These are phyloP conservation scores for Symbiodinium natans DNA, from an alignment of 73 alveolate genomes.

Conservation along the genomic window DNA sequence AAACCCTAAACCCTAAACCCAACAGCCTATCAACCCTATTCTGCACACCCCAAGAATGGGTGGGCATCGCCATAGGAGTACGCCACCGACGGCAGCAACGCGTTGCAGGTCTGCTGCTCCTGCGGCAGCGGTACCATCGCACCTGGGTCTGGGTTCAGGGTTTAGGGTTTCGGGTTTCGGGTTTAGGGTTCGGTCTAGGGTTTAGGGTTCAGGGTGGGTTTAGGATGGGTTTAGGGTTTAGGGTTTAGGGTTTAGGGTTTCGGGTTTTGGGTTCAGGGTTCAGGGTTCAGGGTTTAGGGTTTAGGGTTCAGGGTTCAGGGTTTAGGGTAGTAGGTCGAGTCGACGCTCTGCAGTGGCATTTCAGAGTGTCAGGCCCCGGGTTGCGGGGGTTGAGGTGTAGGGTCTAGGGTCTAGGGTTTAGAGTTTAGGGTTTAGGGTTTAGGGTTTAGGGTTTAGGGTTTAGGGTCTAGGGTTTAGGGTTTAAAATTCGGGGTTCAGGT, in stretches of 20 bases:
- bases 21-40: too few relatives aligned
- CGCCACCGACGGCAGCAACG: slow-evolving; percentile 22
- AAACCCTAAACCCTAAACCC: neutral
- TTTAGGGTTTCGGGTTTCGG: too few relatives aligned
- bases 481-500: too few relatives aligned
- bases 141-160: neutral
- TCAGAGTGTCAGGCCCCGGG: neutral
- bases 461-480: too few relatives aligned
- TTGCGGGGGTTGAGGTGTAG: neutral
- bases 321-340: neutral
- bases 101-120: slow-evolving; percentile 46
- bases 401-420: neutral
- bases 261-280: neutral
- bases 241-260: neutral
- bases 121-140: slow-evolving; percentile 68
- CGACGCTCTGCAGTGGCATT: too few relatives aligned
- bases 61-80: too few relatives aligned
- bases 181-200: too few relatives aligned
- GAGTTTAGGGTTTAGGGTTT: neutral
- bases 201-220: too few relatives aligned
- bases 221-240: neutral
- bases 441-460: neutral
- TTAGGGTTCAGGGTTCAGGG: neutral
- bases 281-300: neutral
- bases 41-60: too few relatives aligned